A percentile compares a stretch with the other conserved stretches of the same genome.
Evolutionary conservation across 2,329 filamentous ascomycete species (phyloP).

Genomic region (Claviceps sorghi): DNA sequence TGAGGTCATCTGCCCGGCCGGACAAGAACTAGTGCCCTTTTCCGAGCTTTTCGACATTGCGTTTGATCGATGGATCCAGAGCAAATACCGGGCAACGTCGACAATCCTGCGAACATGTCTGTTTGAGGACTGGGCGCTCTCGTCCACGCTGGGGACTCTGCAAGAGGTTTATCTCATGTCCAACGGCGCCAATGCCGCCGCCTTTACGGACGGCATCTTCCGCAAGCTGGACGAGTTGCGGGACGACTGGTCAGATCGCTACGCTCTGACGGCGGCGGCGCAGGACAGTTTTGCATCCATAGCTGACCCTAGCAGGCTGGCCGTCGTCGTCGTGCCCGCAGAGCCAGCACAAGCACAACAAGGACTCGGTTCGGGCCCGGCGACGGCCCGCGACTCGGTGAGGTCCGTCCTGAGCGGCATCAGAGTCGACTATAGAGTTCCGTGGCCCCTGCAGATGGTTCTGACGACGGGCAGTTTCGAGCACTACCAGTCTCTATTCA

Average conservation of each 20-base stretch:
- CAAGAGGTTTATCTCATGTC: constrained; percentile 62
- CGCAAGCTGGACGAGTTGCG: constrained; percentile 51
- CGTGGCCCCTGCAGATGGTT: constrained; percentile 57
- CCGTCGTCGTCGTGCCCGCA: constrained; percentile 31
- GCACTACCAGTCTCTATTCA: constrained; percentile 59
- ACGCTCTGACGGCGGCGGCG: constrained; percentile 62
- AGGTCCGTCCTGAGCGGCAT: constrained; percentile 41
- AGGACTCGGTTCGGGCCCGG: constrained; percentile 27
- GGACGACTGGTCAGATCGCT: constrained; percentile 62
- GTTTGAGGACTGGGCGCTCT: constrained; percentile 54
- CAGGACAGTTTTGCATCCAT: constrained; percentile 52
- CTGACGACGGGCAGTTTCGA: constrained; percentile 49
- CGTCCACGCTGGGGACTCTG: constrained; percentile 49
- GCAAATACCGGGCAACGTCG: constrained; percentile 57
- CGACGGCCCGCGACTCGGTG: constrained; percentile 42
- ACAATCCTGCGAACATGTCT: constrained; percentile 50
- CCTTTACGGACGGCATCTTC: constrained; percentile 57
- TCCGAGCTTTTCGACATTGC: constrained; percentile 57
- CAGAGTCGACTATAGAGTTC: constrained; percentile 52
- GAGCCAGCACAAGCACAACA: constrained; percentile 20
- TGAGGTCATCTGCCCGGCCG: constrained; percentile 35
- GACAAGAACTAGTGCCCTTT: constrained; percentile 47
- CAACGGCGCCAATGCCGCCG: constrained; percentile 53
- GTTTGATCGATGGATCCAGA: constrained; percentile 64
- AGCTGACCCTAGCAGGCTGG: constrained; percentile 47